These are phyloP conservation scores for Silene latifolia DNA, from an alignment of 148 eudicot genomes.

Conservation along the genomic window DNA sequence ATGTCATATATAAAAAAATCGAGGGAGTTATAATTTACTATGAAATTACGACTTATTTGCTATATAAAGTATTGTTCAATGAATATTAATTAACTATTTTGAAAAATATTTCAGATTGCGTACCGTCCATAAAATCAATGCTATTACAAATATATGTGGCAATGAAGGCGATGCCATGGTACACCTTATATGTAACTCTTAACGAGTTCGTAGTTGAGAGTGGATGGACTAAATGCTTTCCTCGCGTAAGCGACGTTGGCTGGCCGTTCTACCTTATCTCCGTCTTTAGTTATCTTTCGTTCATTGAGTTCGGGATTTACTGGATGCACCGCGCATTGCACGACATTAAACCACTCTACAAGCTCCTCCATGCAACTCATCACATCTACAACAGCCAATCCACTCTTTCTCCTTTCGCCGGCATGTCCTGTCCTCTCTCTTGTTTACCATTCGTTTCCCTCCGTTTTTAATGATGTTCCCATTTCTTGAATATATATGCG, in stretches of 20 bases:
- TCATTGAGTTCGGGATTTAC: constrained; percentile 82
- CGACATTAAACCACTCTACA: constrained; percentile 84
- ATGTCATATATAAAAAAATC: too few relatives aligned
- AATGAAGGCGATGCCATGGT: constrained; percentile 93
- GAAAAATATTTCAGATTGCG: constrained; percentile 39
- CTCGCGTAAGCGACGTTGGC: constrained; percentile 60
- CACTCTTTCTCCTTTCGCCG: constrained; percentile 97
- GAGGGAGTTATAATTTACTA: too few relatives aligned
- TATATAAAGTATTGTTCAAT: too few relatives aligned
- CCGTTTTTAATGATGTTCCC: too few relatives aligned
- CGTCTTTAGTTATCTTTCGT: constrained; percentile 43
- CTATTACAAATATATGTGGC: constrained; percentile 75
- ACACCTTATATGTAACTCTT: constrained; percentile 49
- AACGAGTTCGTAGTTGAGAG: constrained; percentile 67
- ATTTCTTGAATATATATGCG: too few relatives aligned
- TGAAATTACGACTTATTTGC: too few relatives aligned
- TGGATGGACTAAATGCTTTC: constrained; percentile 73
- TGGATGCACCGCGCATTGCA: constrained; percentile 88
- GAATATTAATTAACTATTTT: neutral
- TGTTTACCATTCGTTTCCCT: too few relatives aligned
- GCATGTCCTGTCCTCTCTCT: constrained; percentile 30
- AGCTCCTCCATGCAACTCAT: constrained; percentile 85
- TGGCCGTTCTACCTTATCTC: constrained; percentile 42
- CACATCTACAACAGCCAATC: constrained; percentile 96
- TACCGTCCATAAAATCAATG: constrained; percentile 71